A percentile compares a stretch with the other conserved stretches of the same genome.
Conservation (phyloP, 192 early-diverging fungal genomes). For the Nowakowskiella sp. region DNA sequence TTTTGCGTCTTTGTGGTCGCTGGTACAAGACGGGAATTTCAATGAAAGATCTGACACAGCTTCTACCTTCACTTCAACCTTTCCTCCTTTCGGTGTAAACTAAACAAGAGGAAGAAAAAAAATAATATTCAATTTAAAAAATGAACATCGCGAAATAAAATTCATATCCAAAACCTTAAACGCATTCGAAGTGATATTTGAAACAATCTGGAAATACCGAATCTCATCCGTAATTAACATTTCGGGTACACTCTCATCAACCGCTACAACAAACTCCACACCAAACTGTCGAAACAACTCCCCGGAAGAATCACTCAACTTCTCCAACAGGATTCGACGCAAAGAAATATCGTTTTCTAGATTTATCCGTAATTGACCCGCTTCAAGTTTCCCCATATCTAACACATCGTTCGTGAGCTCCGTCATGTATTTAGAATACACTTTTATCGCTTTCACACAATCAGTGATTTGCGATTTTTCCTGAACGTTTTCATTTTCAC, state of each 20-base stretch:
- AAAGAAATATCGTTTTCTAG: no score
- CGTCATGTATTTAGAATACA: conserved; percentile 25
- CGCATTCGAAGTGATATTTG: conserved; percentile 9
- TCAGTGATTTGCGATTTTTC: conserved; percentile 6
- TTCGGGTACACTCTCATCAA: not conserved
- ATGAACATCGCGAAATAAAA: no score
- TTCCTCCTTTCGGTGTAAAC: conserved; percentile 3
- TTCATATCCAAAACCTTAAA: no score
- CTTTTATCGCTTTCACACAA: conserved; percentile 12
- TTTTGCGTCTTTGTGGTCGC: no score
- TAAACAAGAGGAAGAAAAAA: no score
- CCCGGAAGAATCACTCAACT: not conserved
- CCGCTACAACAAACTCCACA: not conserved
- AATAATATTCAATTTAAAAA: no score
- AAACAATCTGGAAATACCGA: conserved; percentile 2
- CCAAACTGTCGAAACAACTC: not conserved
- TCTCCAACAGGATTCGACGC: not conserved
- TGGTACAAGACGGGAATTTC: no score
- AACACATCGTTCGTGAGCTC: conserved; percentile 22
- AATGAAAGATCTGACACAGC: no score
- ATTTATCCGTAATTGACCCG: conserved; percentile 5
- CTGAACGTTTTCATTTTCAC: no score
- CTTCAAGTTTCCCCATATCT: conserved; percentile 19
- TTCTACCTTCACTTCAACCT: no score
- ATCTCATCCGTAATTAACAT: not conserved